Conservation (phyloP, 495 filamentous ascomycete genomes). For the Aspergillus sparsus region DNA sequence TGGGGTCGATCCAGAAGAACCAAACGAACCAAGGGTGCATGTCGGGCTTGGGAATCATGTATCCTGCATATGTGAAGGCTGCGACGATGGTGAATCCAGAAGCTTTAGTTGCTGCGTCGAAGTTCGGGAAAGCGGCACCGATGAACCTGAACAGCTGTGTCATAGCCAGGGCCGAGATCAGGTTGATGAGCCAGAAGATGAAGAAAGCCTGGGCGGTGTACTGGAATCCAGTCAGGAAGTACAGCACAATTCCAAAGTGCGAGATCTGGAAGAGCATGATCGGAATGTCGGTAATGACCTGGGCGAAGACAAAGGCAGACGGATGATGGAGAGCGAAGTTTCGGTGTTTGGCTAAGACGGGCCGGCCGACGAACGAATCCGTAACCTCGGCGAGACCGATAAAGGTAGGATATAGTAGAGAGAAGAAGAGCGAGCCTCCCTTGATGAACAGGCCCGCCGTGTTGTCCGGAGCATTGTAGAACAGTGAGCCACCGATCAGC, state of each 20-base stretch:
- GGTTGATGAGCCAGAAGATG: slow-evolving; percentile 51
- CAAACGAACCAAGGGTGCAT: slow-evolving; percentile 80
- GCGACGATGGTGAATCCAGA: slow-evolving; percentile 48
- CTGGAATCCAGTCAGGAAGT: slow-evolving; percentile 66
- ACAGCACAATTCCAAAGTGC: slow-evolving; percentile 68
- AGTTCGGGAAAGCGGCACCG: slow-evolving; percentile 51
- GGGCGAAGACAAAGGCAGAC: slow-evolving; percentile 68
- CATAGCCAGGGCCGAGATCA: slow-evolving; percentile 40
- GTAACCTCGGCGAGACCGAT: slow-evolving; percentile 72
- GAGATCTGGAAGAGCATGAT: slow-evolving; percentile 62
- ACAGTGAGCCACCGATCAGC: slow-evolving; percentile 45
- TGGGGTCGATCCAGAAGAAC: slow-evolving; percentile 72
- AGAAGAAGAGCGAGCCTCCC: slow-evolving; percentile 67
- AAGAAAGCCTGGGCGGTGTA: slow-evolving; percentile 54
- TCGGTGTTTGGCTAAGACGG: slow-evolving; percentile 59
- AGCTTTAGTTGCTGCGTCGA: slow-evolving; percentile 56
- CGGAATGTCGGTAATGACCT: slow-evolving; percentile 69
- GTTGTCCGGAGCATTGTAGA: slow-evolving; percentile 43
- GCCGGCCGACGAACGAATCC: slow-evolving; percentile 66
- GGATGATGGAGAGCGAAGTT: slow-evolving; percentile 66
- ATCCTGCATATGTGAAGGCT: slow-evolving; percentile 59
- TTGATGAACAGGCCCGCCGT: slow-evolving; percentile 54
- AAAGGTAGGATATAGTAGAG: slow-evolving; percentile 71
- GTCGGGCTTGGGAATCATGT: slow-evolving; percentile 62
- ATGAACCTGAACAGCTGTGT: slow-evolving; percentile 56